phyloP scores from a whole-genome alignment of 1,284 basidiomycete species.

The Fomitopsis schrenkii region DNA sequence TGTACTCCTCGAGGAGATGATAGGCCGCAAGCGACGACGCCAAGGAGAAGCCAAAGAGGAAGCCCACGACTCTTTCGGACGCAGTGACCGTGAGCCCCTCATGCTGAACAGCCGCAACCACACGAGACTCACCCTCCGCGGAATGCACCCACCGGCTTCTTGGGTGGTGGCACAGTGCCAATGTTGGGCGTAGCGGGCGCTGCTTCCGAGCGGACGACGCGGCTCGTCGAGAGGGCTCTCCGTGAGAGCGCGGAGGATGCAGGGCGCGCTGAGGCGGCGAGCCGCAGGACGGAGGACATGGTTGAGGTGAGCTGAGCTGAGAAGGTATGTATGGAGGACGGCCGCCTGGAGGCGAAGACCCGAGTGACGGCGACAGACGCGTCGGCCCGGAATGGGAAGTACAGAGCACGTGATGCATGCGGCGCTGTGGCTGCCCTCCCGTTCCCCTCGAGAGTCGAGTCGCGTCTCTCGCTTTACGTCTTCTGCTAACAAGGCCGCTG shows the following conservation, averaged over 20 bases:
- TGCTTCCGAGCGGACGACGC: slow-evolving; percentile 39
- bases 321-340: neutral
- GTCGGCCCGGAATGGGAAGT: neutral
- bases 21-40: slow-evolving; percentile 84
- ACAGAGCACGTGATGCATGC: neutral
- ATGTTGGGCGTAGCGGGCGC: slow-evolving; percentile 38
- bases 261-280: slow-evolving; percentile 34
- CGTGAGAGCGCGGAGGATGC: slow-evolving; percentile 7
- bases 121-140: slow-evolving; percentile 68
- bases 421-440: neutral
- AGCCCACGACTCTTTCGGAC: slow-evolving; percentile 72
- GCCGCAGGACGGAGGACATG: slow-evolving; percentile 36
- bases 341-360: slow-evolving; percentile 1
- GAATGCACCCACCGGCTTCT: slow-evolving; percentile 82
- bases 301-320: slow-evolving; percentile 5
- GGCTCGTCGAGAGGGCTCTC: slow-evolving; percentile 34
- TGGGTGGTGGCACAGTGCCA: slow-evolving; percentile 55
- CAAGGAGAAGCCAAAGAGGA: slow-evolving; percentile 85
- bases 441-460: neutral
- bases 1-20: slow-evolving; percentile 87
- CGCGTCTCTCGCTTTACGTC: neutral
- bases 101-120: neutral
- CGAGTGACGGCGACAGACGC: slow-evolving; percentile 9
- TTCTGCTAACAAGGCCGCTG: neutral
- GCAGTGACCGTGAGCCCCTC: neutral